These are phyloP conservation scores for Annulohypoxylon bovei DNA, from an alignment of 495 filamentous ascomycete species.

Conservation along the genomic window DNA sequence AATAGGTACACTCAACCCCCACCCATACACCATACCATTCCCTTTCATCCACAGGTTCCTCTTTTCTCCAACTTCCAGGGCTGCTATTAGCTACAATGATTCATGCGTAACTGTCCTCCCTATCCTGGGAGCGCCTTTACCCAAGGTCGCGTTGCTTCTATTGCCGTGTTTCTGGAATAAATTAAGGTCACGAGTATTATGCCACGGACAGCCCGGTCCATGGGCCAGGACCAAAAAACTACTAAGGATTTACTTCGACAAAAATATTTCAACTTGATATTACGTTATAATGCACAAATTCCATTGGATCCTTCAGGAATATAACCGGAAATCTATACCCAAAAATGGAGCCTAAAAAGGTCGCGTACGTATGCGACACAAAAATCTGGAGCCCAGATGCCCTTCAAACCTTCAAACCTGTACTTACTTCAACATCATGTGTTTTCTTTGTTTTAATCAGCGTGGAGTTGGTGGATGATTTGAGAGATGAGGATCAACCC, in stretches of 20 bases:
- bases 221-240: conserved; percentile 13
- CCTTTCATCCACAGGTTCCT: conserved; percentile 60
- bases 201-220: conserved; percentile 20
- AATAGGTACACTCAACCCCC: conserved; percentile 52
- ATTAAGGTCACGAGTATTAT: conserved; percentile 27
- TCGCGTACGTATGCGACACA: not conserved
- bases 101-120: conserved; percentile 22
- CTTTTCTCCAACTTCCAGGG: conserved; percentile 58
- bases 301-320: conserved; percentile 23
- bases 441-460: conserved; percentile 45
- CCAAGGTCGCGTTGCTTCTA: conserved; percentile 36
- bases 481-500: conserved; percentile 40
- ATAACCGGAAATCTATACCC: conserved; percentile 25
- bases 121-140: conserved; percentile 18
- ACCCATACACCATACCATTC: conserved; percentile 53
- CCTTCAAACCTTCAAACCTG: conserved; percentile 35
- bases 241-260: conserved; percentile 33
- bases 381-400: conserved; percentile 25
- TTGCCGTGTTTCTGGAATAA: conserved; percentile 24
- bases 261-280: conserved; percentile 36
- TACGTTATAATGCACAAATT: conserved; percentile 40
- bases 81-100: conserved; percentile 55
- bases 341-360: conserved; percentile 29
- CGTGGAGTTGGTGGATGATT: conserved; percentile 48
- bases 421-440: conserved; percentile 43